phyloP scores from a whole-genome alignment of 2,329 filamentous ascomycete species.

The Chrysosporium keratinophilum region DNA sequence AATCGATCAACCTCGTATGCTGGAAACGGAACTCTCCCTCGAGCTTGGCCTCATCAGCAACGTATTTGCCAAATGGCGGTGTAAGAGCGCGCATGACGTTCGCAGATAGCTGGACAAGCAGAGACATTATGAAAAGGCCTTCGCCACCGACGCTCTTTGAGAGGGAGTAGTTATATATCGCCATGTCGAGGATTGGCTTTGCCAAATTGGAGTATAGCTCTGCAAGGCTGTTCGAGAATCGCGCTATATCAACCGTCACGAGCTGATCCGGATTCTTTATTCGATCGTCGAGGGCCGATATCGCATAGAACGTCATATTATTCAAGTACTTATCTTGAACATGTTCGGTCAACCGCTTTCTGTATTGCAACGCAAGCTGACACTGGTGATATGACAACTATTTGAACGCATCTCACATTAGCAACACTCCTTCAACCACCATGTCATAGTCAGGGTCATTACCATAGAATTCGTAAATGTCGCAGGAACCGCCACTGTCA shows the following conservation, averaged over 20 bases:
- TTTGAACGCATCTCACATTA: neutral
- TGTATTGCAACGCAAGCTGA: conserved; percentile 83
- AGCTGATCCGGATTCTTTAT: conserved; percentile 98
- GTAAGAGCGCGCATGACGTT: conserved; percentile 88
- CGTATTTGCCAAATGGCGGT: conserved; percentile 93
- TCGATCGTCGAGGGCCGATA: conserved; percentile 87
- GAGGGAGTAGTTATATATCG: conserved; percentile 90
- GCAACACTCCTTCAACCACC: neutral
- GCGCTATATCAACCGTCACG: conserved; percentile 90
- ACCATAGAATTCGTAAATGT: conserved; percentile 99
- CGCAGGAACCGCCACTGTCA: conserved; percentile 88
- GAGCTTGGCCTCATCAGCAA: conserved; percentile 85
- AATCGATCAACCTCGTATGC: conserved; percentile 88
- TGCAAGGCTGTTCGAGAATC: conserved; percentile 89
- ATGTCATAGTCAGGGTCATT: conserved; percentile 24
- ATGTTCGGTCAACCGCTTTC: conserved; percentile 81
- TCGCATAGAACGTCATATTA: conserved; percentile 96
- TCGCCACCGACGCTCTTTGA: conserved; percentile 94
- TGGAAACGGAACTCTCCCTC: conserved; percentile 96
- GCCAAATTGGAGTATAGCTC: conserved; percentile 94
- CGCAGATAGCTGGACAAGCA: conserved; percentile 86
- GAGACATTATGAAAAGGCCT: conserved; percentile 86
- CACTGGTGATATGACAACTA: conserved; percentile 95
- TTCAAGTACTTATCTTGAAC: conserved; percentile 94
- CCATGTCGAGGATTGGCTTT: conserved; percentile 88